phyloP scores from a whole-genome alignment of 2,329 filamentous ascomycete genomes.

The Coniella vitis region DNA sequence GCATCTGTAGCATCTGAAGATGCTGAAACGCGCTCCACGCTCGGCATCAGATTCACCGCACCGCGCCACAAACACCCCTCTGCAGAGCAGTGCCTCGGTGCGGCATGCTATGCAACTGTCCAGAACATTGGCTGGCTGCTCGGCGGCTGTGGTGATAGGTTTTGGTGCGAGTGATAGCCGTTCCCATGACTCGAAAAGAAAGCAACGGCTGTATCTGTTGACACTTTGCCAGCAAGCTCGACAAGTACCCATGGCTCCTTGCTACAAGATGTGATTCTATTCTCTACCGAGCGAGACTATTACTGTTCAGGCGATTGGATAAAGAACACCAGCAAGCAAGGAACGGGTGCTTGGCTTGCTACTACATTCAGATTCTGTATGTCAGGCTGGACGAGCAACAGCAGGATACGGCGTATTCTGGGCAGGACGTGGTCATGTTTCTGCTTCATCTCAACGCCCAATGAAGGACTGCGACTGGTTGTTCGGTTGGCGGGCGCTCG shows the following conservation, averaged over 20 bases:
- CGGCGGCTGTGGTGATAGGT: no score
- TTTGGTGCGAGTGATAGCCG: no score
- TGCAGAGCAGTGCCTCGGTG: background rate
- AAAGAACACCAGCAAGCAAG: no score
- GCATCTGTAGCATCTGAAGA: slow-evolving; percentile 9
- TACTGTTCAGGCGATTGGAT: no score
- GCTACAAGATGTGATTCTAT: background rate
- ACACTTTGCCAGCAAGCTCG: no score
- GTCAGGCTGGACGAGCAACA: no score
- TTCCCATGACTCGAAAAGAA: no score
- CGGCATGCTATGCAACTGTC: background rate
- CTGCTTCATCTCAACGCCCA: slow-evolving; percentile 9
- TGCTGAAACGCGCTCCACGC: slow-evolving; percentile 10
- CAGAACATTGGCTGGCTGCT: no score
- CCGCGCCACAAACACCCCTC: background rate
- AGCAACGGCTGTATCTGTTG: no score
- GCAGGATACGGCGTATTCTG: background rate
- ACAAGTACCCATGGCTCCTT: background rate
- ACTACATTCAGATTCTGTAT: no score
- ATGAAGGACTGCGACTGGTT: slow-evolving; percentile 6
- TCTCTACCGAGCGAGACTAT: no score
- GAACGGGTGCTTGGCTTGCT: no score
- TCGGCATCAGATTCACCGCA: background rate
- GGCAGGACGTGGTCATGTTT: slow-evolving; percentile 3
- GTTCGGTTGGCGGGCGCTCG: background rate